Evolutionary conservation across 345 rosid genomes (phyloP).

Genomic region (Xanthoceras sorbifolium): DNA sequence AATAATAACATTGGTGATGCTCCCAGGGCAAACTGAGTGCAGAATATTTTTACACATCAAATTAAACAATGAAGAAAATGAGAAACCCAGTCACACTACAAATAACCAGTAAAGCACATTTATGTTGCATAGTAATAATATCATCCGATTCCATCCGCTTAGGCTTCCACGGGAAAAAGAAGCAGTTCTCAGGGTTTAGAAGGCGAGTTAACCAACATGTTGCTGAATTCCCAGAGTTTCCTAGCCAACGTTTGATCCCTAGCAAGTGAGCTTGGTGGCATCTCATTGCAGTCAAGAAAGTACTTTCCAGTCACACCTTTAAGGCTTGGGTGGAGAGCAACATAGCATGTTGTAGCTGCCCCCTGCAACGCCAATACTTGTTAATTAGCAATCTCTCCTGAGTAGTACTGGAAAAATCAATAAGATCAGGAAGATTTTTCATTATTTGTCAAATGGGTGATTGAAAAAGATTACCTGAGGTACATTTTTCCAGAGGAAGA

Average conservation of each 20-base stretch:
- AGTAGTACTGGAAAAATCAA: too few relatives aligned
- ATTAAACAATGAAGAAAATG: background rate
- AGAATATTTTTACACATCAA: background rate
- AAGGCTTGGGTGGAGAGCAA: constrained; percentile 69
- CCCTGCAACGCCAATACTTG: constrained; percentile 45
- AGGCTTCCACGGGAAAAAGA: too few relatives aligned
- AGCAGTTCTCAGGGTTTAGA: constrained; percentile 24
- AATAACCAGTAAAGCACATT: background rate
- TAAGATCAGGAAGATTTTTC: too few relatives aligned
- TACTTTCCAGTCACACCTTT: constrained; percentile 75
- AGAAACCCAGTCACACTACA: background rate
- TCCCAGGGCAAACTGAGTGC: too few relatives aligned
- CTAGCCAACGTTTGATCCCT: constrained; percentile 54
- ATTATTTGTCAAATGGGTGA: background rate
- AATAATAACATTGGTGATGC: too few relatives aligned
- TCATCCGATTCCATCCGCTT: too few relatives aligned
- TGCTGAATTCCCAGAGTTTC: constrained; percentile 83
- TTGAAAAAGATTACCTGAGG: constrained; percentile 62
- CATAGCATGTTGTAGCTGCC: constrained; percentile 94
- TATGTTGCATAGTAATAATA: too few relatives aligned
- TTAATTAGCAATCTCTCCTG: too few relatives aligned
- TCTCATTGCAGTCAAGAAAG: constrained; percentile 76
- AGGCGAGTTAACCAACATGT: constrained; percentile 47
- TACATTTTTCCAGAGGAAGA: constrained; percentile 78
- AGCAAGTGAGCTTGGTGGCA: constrained; percentile 56